Evolutionary conservation across 495 filamentous ascomycete species (phyloP).

Genomic region (Trichoderma reesei): DNA sequence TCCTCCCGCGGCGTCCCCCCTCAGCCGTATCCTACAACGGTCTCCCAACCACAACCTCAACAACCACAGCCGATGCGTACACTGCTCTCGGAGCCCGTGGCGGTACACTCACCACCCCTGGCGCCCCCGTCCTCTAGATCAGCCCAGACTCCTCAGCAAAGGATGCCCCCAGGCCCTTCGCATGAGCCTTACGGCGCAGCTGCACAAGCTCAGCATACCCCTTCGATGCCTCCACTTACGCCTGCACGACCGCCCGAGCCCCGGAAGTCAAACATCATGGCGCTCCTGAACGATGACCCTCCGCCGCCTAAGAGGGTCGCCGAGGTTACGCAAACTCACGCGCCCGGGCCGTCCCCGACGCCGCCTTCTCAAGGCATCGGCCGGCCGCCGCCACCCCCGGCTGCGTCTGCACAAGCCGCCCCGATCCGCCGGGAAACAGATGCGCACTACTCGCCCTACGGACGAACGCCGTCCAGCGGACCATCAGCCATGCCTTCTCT

Average conservation of each 20-base stretch:
- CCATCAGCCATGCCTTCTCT: slow-evolving; percentile 37
- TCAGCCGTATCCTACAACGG: slow-evolving; percentile 22
- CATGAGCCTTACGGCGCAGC: slow-evolving; percentile 29
- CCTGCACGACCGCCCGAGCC: slow-evolving; percentile 26
- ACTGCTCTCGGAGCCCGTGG: slow-evolving; percentile 24
- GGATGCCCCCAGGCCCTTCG: slow-evolving; percentile 19
- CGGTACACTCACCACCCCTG: slow-evolving; percentile 11
- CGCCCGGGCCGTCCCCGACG: slow-evolving; percentile 29
- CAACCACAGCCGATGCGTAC: slow-evolving; percentile 22
- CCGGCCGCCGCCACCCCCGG: slow-evolving; percentile 25
- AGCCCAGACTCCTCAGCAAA: background rate
- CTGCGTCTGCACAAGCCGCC: slow-evolving; percentile 22
- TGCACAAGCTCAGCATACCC: slow-evolving; percentile 19
- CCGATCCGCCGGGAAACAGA: slow-evolving; percentile 31
- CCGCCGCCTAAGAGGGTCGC: slow-evolving; percentile 32
- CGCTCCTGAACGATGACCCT: slow-evolving; percentile 40
- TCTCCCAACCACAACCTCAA: slow-evolving; percentile 22
- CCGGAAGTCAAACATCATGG: slow-evolving; percentile 40
- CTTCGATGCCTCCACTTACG: slow-evolving; percentile 22
- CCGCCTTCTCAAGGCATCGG: slow-evolving; percentile 34
- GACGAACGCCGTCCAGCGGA: slow-evolving; percentile 20
- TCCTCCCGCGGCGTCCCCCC: slow-evolving; percentile 29
- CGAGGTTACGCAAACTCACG: slow-evolving; percentile 23
- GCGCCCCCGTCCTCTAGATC: slow-evolving; percentile 10
- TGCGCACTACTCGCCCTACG: slow-evolving; percentile 25